phyloP scores from a whole-genome alignment of 1,284 basidiomycete species.

The Acaromyces ingoldii region DNA sequence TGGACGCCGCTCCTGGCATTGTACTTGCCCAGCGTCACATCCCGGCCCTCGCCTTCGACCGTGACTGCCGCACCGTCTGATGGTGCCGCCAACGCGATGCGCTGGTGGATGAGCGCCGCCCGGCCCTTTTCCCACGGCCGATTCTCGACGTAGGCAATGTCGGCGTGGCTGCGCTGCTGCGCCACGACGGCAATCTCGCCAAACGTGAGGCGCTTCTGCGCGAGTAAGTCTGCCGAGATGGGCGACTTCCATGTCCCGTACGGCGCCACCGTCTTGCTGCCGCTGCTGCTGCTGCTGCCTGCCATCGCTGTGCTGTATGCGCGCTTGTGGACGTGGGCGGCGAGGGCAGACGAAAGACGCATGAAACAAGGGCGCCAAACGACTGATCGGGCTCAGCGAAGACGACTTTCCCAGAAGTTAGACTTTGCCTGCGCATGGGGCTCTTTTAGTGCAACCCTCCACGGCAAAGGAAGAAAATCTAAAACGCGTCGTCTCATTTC shows the following conservation, averaged over 20 bases:
- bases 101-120: slow-evolving; percentile 58
- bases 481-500: no score
- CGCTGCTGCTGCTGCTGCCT: no score
- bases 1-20: slow-evolving; percentile 35
- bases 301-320: no score
- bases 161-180: background rate
- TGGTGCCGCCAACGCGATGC: slow-evolving; percentile 38
- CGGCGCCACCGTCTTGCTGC: slow-evolving; percentile 21
- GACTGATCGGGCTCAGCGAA: no score
- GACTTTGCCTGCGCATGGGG: no score
- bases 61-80: slow-evolving; percentile 12
- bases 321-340: no score
- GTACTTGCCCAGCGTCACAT: slow-evolving; percentile 20
- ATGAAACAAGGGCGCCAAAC: no score
- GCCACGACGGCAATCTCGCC: slow-evolving; percentile 16
- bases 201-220: slow-evolving; percentile 53
- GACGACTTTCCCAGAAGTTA: no score
- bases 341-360: no score
- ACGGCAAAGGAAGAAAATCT: no score
- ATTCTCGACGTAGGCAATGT: slow-evolving; percentile 62
- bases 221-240: slow-evolving; percentile 59
- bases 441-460: no score
- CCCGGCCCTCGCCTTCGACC: slow-evolving; percentile 27
- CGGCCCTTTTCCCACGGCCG: slow-evolving; percentile 63
- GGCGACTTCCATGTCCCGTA: slow-evolving; percentile 56